phyloP scores from a whole-genome alignment of 2,329 filamentous ascomycete genomes.

The Diaporthe sp. region DNA sequence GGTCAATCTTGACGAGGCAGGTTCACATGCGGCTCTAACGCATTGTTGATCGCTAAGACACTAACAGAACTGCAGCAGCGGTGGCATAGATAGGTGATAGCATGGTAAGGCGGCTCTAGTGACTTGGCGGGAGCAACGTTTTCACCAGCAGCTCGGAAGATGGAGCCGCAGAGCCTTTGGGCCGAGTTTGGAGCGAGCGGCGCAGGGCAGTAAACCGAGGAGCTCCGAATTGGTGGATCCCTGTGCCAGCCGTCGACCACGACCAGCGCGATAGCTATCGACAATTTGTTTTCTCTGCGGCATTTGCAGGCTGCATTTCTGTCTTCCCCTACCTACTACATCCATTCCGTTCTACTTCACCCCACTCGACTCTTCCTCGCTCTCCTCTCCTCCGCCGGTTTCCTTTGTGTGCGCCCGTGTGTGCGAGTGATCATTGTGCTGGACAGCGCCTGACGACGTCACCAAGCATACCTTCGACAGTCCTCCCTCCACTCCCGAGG shows the following conservation, averaged over 20 bases:
- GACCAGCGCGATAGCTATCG: constrained; percentile 40
- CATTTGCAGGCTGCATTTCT: constrained; percentile 47
- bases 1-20: not conserved
- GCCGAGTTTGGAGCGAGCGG: constrained; percentile 41
- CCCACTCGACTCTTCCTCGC: constrained; percentile 32
- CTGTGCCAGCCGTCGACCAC: constrained; percentile 28
- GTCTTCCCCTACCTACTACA: constrained; percentile 19
- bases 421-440: constrained; percentile 10
- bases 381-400: constrained; percentile 42
- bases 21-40: constrained; percentile 30
- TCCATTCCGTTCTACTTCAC: constrained; percentile 10
- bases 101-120: constrained; percentile 20
- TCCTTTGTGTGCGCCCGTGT: constrained; percentile 38
- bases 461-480: constrained; percentile 16
- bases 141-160: constrained; percentile 23
- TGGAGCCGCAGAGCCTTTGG: not conserved
- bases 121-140: constrained; percentile 10
- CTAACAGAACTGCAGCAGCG: not conserved
- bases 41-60: constrained; percentile 1
- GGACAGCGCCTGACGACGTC: constrained; percentile 42
- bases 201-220: constrained; percentile 38
- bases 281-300: constrained; percentile 51
- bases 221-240: constrained; percentile 41
- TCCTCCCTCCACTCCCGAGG: constrained; percentile 32
- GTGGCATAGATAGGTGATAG: not conserved